Base-by-base conservation (phyloP, 2,329 filamentous ascomycete genomes). In the Hypoxylon sp. region DNA sequence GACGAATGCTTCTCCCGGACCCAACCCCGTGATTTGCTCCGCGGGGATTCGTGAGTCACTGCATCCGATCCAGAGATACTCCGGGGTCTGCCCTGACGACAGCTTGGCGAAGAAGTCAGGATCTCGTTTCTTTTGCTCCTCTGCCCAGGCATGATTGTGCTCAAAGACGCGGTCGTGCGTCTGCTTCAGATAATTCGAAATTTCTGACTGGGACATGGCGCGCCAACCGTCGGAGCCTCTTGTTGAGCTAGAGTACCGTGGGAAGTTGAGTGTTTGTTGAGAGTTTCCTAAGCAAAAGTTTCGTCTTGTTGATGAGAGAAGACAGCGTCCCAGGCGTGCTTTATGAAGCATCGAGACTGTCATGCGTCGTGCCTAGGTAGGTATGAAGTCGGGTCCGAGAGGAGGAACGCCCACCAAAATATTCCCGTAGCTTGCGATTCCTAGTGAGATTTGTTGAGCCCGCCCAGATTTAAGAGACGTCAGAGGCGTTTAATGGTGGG, bases 1-100 rank as follows among this genome's bases (percentile, higher is more conserved):
- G 73, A 97, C 91, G 80, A 97, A 98, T 75, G 95, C 91, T 81
- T 97, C 93, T 74, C 94, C 94, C n/a, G 94, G 93, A 77, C 92
- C 86, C 63, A 95, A 87, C 72, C 92, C 91, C 51, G 94, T 90
- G 79, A 98, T 90, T 77, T 92, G 92, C 77, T 94, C 95, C 75
- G 95, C 94, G n/a, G 94, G 94, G 78, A 95, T 93, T 73, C 94
- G 92, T 44, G 91, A 94, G 84, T 97, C 94, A 80, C 91, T 91
- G 86, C 94, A 98, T 53, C 94, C 94, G 77, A 97, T 93, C 93
- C 94, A 97, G 59, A 93, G 86, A 80, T 92, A 92, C 75, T 92
- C 89, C 61, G 91, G 91, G 14, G 81, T 82, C 81, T 93, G 91
- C 50, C 91, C 91, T 8, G 85, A 86, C 19, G 85, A 81, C 68